phyloP scores from a whole-genome alignment of 192 early-diverging fungal genomes.

The Entrophospora sp. region DNA sequence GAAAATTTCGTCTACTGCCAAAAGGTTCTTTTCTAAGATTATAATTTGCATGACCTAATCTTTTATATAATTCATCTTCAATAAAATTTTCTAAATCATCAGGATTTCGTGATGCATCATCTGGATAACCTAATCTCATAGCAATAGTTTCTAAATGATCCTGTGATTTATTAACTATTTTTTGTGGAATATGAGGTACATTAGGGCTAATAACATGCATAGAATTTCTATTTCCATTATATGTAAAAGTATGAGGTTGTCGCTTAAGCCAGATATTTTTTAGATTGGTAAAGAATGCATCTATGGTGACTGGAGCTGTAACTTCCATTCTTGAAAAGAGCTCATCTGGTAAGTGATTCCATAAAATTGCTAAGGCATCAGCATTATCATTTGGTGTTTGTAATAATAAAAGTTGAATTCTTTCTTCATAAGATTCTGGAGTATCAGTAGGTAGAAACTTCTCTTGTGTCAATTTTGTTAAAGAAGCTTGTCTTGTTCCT shows the following conservation, averaged over 20 bases:
- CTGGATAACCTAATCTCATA: not conserved
- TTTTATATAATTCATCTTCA: not conserved
- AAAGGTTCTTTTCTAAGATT: not conserved
- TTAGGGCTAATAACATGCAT: not conserved
- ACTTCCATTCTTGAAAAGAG: not conserved
- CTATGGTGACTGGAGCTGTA: not conserved
- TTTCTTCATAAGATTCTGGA: conserved; percentile 12
- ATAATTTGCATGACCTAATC: conserved; percentile 1
- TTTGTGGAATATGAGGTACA: not conserved
- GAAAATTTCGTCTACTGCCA: not conserved
- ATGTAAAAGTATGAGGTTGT: conserved; percentile 1
- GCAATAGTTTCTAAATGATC: not conserved
- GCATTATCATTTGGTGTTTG: conserved; percentile 8
- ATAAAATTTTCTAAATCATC: conserved; percentile 3
- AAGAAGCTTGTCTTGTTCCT: not conserved
- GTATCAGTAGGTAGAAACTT: not conserved
- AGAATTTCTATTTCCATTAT: not conserved
- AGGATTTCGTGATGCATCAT: not conserved
- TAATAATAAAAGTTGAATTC: conserved; percentile 5
- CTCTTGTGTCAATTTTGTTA: conserved; percentile 3
- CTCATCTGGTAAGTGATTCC: conserved; percentile 2
- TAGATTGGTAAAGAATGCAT: no score
- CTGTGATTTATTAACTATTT: not conserved
- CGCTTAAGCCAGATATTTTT: conserved; percentile 4
- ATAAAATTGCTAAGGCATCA: conserved; percentile 3